Conservation (phyloP, 2,329 filamentous ascomycete species). For the Sporothrix globosa region DNA sequence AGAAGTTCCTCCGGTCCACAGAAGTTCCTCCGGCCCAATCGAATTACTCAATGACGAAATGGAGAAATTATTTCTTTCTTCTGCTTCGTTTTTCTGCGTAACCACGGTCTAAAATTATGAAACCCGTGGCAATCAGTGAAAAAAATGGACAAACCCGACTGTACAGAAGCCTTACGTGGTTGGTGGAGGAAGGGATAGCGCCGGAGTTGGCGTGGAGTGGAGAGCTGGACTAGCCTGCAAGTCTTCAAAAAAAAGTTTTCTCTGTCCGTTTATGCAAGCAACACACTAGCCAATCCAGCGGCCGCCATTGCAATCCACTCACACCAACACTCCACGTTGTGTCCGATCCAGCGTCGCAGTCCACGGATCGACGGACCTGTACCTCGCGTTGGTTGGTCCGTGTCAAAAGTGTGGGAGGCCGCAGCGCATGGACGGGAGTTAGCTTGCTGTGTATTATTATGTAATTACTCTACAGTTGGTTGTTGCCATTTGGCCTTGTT, state of each 20-base stretch:
- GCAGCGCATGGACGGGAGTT: neutral
- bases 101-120: neutral
- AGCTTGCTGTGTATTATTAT: too few species aligned
- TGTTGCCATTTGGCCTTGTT: neutral
- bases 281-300: neutral
- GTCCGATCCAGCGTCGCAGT: neutral
- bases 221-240: neutral
- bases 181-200: slow-evolving; percentile 4
- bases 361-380: neutral
- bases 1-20: neutral
- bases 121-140: neutral
- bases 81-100: neutral
- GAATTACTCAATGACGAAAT: neutral
- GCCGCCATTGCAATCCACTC: neutral
- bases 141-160: too few species aligned
- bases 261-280: neutral
- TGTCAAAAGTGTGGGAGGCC: slow-evolving; percentile 19
- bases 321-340: slow-evolving; percentile 9
- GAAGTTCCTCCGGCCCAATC: neutral
- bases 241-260: neutral
- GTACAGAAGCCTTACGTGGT: too few species aligned
- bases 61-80: neutral
- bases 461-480: too few species aligned
- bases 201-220: slow-evolving; percentile 22
- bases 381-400: neutral